A percentile compares a stretch with the other conserved stretches of the same genome.
Conservation (phyloP, 352 stramenopile genomes). For the Globisporangium nodosum region DNA sequence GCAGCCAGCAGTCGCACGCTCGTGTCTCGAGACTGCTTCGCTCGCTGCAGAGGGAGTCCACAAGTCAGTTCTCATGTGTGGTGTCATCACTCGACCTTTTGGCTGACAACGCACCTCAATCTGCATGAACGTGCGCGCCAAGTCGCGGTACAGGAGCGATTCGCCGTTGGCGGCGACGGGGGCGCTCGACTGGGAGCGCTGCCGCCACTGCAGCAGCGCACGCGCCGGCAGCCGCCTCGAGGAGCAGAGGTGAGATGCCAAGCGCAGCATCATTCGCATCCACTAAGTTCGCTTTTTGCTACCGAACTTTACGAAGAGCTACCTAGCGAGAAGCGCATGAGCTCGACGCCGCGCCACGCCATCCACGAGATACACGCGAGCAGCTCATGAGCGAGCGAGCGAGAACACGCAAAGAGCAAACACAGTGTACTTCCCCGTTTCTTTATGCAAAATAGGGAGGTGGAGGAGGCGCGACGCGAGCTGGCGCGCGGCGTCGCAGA, state of each 20-base stretch:
- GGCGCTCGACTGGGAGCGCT: background rate
- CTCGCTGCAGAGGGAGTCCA: slow-evolving; percentile 19
- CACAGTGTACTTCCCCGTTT: slow-evolving; percentile 5
- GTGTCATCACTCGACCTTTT: background rate
- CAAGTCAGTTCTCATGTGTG: slow-evolving; percentile 1
- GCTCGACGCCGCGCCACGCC: no score
- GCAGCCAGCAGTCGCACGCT: slow-evolving; percentile 42
- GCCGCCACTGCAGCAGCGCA: background rate
- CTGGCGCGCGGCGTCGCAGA: background rate
- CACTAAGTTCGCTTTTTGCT: background rate
- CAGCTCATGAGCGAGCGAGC: background rate
- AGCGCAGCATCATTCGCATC: background rate
- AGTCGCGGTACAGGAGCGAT: slow-evolving; percentile 23
- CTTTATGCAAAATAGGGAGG: slow-evolving; percentile 7
- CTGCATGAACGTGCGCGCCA: slow-evolving; percentile 41
- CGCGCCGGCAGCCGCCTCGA: background rate
- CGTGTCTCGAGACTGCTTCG: slow-evolving; percentile 46
- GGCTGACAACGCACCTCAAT: slow-evolving; percentile 31
- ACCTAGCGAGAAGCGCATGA: no score
- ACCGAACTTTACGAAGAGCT: background rate
- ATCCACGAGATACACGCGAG: background rate
- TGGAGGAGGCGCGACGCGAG: background rate
- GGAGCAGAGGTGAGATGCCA: background rate
- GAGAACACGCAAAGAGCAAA: background rate
- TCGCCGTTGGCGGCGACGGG: background rate